Conservation (phyloP, 2,329 filamentous ascomycete species). For the Torrubiellomyces zombiae region DNA sequence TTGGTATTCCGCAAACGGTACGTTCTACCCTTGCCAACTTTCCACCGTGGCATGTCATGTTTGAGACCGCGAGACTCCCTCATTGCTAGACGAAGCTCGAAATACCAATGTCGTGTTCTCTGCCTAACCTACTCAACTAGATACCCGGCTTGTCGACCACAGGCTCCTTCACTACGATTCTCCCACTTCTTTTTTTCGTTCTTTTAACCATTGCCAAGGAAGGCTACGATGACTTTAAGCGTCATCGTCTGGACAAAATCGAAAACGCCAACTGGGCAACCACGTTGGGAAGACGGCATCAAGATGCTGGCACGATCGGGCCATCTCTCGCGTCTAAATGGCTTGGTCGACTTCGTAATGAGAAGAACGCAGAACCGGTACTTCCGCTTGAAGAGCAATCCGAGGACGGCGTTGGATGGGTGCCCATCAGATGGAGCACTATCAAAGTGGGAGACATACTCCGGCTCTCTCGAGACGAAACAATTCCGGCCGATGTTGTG, state of each 20-base stretch:
- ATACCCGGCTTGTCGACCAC: conserved; percentile 61
- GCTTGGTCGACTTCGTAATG: conserved; percentile 17
- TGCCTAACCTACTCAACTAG: no score
- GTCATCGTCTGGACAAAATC: conserved; percentile 64
- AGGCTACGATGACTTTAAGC: conserved; percentile 69
- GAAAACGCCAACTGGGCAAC: conserved; percentile 48
- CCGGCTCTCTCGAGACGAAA: conserved; percentile 48
- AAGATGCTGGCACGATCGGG: conserved; percentile 13
- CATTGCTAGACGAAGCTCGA: background rate
- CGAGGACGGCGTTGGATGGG: conserved; percentile 39
- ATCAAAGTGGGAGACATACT: conserved; percentile 34
- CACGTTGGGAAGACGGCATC: conserved; percentile 23
- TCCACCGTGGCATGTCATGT: background rate
- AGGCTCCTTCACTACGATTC: conserved; percentile 56
- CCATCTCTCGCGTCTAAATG: conserved; percentile 9
- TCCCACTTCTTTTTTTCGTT: conserved; percentile 62
- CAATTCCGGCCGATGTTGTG: conserved; percentile 68
- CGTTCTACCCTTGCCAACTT: conserved; percentile 1
- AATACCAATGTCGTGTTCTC: conserved; percentile 31
- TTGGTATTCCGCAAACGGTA: conserved; percentile 64
- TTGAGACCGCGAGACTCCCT: background rate
- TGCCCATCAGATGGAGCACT: conserved; percentile 24
- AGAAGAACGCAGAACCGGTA: conserved; percentile 12
- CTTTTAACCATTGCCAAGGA: conserved; percentile 70
- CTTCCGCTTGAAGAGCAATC: conserved; percentile 46